Evolutionary conservation across 352 stramenopile species (phyloP).

Genomic region (Elongisporangium anandrum): DNA sequence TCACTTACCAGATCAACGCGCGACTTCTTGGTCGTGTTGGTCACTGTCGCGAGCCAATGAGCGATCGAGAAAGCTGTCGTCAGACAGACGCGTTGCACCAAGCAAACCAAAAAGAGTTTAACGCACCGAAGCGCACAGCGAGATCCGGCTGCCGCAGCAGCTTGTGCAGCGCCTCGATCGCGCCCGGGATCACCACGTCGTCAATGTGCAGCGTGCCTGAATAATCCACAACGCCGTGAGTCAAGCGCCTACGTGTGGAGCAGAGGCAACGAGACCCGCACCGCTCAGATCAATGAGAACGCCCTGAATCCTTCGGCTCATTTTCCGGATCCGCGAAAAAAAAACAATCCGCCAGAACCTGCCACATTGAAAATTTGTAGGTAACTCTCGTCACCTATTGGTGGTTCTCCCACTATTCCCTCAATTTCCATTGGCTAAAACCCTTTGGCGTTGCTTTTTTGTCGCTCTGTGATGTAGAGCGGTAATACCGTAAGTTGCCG

Average conservation of each 20-base stretch:
- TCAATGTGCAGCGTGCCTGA: conserved; percentile 53
- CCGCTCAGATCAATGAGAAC: conserved; percentile 56
- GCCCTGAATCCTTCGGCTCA: conserved; percentile 25
- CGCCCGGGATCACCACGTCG: conserved; percentile 35
- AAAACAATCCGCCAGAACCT: not conserved
- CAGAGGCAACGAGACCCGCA: conserved; percentile 7
- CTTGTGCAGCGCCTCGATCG: conserved; percentile 26
- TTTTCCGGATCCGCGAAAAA: conserved; percentile 2
- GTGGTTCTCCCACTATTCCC: not conserved
- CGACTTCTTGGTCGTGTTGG: conserved; percentile 70
- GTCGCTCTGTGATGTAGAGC: not conserved
- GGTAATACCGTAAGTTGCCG: not conserved
- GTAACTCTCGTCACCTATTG: not conserved
- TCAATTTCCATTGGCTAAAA: not conserved
- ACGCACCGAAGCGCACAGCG: conserved; percentile 44
- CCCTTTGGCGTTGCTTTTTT: not conserved
- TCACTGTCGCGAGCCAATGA: conserved; percentile 23
- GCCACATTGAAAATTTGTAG: not conserved
- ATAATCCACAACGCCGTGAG: not conserved
- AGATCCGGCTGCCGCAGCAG: conserved; percentile 25
- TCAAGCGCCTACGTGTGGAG: not conserved
- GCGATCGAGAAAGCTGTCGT: not conserved
- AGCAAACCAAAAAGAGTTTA: conserved; percentile 1
- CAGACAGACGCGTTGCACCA: not conserved
- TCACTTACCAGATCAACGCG: conserved; percentile 27